A percentile compares a stretch with the other conserved stretches of the same genome.
These are phyloP conservation scores for Globisporangium takayamanum DNA, from an alignment of 352 stramenopile species.

Conservation along the genomic window DNA sequence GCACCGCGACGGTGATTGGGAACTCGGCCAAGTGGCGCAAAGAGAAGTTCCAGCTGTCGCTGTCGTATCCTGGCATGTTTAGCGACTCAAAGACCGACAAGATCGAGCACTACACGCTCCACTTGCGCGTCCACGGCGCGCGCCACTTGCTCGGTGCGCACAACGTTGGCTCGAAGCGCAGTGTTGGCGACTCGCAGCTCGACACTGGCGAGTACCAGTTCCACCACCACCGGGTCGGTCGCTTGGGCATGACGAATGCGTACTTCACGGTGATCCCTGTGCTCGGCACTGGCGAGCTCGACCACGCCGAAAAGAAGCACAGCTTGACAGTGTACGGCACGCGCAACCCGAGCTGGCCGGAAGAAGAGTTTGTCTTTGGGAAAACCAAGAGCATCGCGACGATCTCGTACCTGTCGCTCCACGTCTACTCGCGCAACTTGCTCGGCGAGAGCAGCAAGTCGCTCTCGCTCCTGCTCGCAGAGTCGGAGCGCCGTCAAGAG, in stretches of 20 bases:
- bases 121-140: constrained; percentile 37
- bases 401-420: constrained; percentile 60
- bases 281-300: constrained; percentile 28
- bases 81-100: constrained; percentile 24
- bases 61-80: constrained; percentile 69
- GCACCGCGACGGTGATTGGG: constrained; percentile 28
- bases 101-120: constrained; percentile 32
- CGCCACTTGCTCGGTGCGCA: constrained; percentile 28
- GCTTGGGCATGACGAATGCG: constrained; percentile 25
- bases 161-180: background rate
- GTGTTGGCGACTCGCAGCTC: background rate
- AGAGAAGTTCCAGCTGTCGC: constrained; percentile 50
- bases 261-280: constrained; percentile 72
- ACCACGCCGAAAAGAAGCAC: constrained; percentile 40
- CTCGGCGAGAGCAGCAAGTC: constrained; percentile 22
- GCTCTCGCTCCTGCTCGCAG: constrained; percentile 28
- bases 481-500: constrained; percentile 23
- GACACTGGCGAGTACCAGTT: constrained; percentile 2
- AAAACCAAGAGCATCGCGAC: constrained; percentile 36
- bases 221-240: constrained; percentile 12
- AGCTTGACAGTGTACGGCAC: constrained; percentile 65
- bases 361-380: constrained; percentile 62
- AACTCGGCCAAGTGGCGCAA: constrained; percentile 39
- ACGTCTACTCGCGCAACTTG: constrained; percentile 60
- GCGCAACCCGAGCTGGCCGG: constrained; percentile 47